phyloP scores from a whole-genome alignment of 2,329 filamentous ascomycete species.

The Xylogone sp. region DNA sequence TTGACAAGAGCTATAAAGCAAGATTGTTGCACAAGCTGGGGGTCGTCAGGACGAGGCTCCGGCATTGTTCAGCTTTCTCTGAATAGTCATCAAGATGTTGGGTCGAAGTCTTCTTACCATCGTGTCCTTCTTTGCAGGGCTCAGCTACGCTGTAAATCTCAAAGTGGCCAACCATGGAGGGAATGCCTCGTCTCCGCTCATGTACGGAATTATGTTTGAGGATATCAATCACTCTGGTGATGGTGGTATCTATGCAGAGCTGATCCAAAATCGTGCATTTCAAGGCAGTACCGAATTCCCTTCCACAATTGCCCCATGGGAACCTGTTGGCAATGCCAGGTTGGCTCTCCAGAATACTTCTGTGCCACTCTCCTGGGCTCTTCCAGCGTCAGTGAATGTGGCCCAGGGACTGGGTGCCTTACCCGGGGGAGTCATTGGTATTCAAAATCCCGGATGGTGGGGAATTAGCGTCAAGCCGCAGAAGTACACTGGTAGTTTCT shows the following conservation, averaged over 20 bases:
- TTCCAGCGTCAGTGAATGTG: constrained; percentile 10
- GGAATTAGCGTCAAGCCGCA: constrained; percentile 34
- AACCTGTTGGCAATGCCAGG: constrained; percentile 3
- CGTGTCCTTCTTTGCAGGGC: constrained; percentile 8
- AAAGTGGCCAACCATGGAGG: constrained; percentile 22
- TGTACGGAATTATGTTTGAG: constrained; percentile 13
- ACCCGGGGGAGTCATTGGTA: constrained; percentile 33
- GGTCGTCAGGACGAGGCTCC: no score
- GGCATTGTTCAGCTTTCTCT: background rate
- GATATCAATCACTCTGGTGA: constrained; percentile 18
- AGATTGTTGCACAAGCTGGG: no score
- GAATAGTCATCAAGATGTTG: background rate
- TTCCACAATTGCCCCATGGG: constrained; percentile 39
- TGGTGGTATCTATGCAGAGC: constrained; percentile 53
- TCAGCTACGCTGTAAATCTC: constrained; percentile 20
- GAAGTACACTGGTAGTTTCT: constrained; percentile 11
- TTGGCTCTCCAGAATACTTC: constrained; percentile 24
- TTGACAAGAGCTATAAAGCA: no score
- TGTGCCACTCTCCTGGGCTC: constrained; percentile 5
- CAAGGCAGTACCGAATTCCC: constrained; percentile 43
- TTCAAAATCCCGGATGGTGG: constrained; percentile 51
- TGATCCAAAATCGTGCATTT: constrained; percentile 67
- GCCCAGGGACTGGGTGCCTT: constrained; percentile 24
- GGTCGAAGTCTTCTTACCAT: background rate
- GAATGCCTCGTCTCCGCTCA: constrained; percentile 16